Evolutionary conservation across 768 basidiomycete species (phyloP).

Genomic region (Agaricus sinodeliciosus): DNA sequence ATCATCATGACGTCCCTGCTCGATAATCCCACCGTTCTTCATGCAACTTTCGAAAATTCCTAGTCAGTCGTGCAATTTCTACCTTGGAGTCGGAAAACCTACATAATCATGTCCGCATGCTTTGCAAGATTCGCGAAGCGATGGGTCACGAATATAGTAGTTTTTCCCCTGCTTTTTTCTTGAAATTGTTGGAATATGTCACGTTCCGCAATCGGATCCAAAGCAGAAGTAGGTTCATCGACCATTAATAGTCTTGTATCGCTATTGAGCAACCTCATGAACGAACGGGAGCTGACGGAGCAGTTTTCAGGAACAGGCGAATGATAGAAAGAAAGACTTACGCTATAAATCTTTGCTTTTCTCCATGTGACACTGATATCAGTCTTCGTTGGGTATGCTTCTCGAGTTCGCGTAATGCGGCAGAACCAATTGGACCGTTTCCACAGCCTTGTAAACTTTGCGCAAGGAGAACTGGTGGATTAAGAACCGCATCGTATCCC

Average conservation of each 20-base stretch:
- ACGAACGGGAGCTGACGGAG: constrained; percentile 30
- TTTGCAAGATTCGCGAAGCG: constrained; percentile 34
- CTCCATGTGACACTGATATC: constrained; percentile 26
- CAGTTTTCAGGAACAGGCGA: background rate
- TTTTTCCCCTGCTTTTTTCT: constrained; percentile 26
- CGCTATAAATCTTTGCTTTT: constrained; percentile 35
- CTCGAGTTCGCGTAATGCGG: constrained; percentile 24
- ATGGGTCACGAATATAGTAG: constrained; percentile 44
- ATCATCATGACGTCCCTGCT: constrained; percentile 28
- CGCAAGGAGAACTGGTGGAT: constrained; percentile 22
- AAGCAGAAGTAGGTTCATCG: constrained; percentile 45
- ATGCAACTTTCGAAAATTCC: constrained; percentile 23
- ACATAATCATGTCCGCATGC: constrained; percentile 46
- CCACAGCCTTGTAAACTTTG: constrained; percentile 24
- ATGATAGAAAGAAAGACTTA: constrained; percentile 18
- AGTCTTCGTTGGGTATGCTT: constrained; percentile 14
- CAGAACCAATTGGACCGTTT: constrained; percentile 18
- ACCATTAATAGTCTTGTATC: constrained; percentile 37
- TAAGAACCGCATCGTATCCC: constrained; percentile 28
- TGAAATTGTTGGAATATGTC: constrained; percentile 33
- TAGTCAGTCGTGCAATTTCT: constrained; percentile 6
- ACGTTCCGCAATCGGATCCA: constrained; percentile 44
- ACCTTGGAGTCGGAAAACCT: constrained; percentile 15
- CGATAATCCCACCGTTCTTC: constrained; percentile 27
- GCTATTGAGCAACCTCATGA: constrained; percentile 25